Base-by-base conservation (phyloP, 1,139 yeast genomes). In the Hansenula anomala region DNA sequence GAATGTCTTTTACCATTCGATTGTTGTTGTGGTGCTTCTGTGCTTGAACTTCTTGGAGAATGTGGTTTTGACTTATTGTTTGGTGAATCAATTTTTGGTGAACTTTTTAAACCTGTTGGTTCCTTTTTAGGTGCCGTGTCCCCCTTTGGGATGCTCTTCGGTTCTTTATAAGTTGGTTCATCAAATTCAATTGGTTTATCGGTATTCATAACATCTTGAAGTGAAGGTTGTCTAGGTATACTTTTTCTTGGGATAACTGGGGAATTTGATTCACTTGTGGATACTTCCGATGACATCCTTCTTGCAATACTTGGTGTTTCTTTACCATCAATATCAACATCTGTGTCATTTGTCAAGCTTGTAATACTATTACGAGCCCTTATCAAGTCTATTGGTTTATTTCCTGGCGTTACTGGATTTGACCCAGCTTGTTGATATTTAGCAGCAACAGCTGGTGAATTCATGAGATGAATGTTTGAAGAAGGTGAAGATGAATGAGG, bases 271-370 rank as follows among this genome's bases (percentile, higher is more conserved):
- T 49, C 56, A 34, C 53, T 48, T 3, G 50, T 37, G 26, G 44
- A 40, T 13, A 51, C 45, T 14, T 56, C 50, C 30, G 52, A 48
- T 1, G 64, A 56, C 14, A 51, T 32, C 18, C 60, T 46, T 35
- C 66, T 47, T 3, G 63, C 56, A 2, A 55, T 41, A 35, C 57
- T 57, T 12, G 65, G 62, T 1, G 67, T 60, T 39, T 58, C 63
- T 39, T 61, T 60, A 4, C 70, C 71, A 23, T 62, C 57, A 13
- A 64, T 52, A 36, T 66, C 74, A 20, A 67, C 63, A 46, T 71
- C 74, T 6, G 60, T 66, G 35, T 68, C 75, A 42, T 73, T 73
- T 18, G 78, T 71, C 37, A 74, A 56, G 42, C 66, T 66, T 8
- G 70, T 67, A 33, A 74, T 73, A 37, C 74, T 68, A 47, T 58